Percentiles rank a stretch among this genome's conserved stretches.
Conservation (phyloP, 768 basidiomycete genomes). For the Termitomyces sp. region DNA sequence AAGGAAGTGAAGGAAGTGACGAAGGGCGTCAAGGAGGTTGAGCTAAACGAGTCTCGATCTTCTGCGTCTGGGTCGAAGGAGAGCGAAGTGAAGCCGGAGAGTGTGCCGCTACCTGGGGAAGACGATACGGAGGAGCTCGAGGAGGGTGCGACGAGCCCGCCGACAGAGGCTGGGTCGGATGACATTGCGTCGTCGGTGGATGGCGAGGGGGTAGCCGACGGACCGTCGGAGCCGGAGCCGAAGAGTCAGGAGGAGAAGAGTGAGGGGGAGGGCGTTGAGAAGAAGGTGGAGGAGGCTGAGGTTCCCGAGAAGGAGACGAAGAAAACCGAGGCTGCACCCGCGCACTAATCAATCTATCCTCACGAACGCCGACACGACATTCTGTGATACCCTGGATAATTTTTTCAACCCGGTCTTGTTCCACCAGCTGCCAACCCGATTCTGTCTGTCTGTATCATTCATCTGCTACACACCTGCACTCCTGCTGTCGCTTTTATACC, state of each 20-base stretch:
- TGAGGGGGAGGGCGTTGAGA: background rate
- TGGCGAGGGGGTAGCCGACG: background rate
- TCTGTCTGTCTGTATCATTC: conserved; percentile 10
- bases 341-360: conserved; percentile 2
- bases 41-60: conserved; percentile 43
- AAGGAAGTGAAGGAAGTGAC: conserved; percentile 70
- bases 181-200: conserved; percentile 10
- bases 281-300: background rate
- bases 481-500: conserved; percentile 11
- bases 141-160: conserved; percentile 21
- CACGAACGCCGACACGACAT: conserved; percentile 4
- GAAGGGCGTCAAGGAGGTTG: conserved; percentile 65
- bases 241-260: background rate
- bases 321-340: background rate
- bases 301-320: background rate
- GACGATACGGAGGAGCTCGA: conserved; percentile 34
- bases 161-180: conserved; percentile 13
- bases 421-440: background rate
- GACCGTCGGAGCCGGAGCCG: background rate
- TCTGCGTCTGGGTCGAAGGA: background rate
- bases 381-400: conserved; percentile 13
- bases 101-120: conserved; percentile 37
- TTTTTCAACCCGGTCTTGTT: conserved; percentile 1
- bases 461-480: conserved; percentile 3
- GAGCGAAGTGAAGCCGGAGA: conserved; percentile 24